A percentile compares a stretch with the other conserved stretches of the same genome.
Conservation (phyloP, 2,329 filamentous ascomycete species). For the Fulvia fulva region DNA sequence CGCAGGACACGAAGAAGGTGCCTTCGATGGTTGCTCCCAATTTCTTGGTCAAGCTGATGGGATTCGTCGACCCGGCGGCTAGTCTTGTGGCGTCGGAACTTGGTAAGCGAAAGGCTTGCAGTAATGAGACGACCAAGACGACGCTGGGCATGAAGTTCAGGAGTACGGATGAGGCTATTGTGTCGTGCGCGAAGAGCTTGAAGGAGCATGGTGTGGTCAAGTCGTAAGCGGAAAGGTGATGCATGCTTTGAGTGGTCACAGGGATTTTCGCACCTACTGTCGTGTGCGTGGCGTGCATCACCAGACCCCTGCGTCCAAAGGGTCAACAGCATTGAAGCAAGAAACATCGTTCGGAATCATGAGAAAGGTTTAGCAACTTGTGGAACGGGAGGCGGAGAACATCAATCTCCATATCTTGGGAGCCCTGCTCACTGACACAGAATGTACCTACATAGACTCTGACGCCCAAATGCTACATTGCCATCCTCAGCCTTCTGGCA, state of each 20-base stretch:
- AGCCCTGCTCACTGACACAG: no score
- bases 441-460: no score
- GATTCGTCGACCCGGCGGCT: conserved; percentile 20
- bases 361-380: no score
- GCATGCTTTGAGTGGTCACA: neutral
- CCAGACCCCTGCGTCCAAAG: no score
- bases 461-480: no score
- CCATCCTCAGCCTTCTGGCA: no score
- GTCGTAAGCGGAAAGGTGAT: neutral
- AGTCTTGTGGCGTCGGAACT: conserved; percentile 24
- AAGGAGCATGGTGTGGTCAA: conserved; percentile 22
- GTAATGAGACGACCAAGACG: conserved; percentile 28
- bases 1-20: conserved; percentile 18
- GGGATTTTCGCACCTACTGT: no score
- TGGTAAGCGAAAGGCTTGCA: conserved; percentile 16
- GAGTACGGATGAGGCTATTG: conserved; percentile 23
- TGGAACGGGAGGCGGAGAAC: no score
- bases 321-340: no score
- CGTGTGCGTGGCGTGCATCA: no score
- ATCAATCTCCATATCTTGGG: no score
- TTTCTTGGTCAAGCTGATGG: conserved; percentile 20
- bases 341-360: no score
- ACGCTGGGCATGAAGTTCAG: conserved; percentile 25
- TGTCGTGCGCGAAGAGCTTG: conserved; percentile 21
- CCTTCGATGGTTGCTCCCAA: conserved; percentile 21